These are phyloP conservation scores for Allodekkera sacchari DNA, from an alignment of 805 yeast genomes.

Conservation along the genomic window DNA sequence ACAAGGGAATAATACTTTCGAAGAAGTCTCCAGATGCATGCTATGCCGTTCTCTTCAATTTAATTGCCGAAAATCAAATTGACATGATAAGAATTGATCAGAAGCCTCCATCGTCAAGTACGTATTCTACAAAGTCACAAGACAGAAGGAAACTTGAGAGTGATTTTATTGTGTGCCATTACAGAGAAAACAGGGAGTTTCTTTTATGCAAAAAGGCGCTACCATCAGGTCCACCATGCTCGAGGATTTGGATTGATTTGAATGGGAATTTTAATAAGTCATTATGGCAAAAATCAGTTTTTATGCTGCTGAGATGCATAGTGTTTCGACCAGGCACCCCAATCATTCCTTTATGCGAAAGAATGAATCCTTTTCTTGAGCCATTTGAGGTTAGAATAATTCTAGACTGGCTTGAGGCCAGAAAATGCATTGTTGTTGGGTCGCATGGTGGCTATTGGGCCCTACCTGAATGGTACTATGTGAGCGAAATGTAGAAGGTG, in stretches of 20 bases:
- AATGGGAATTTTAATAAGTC: constrained; percentile 47
- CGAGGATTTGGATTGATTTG: constrained; percentile 65
- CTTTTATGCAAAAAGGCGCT: constrained; percentile 27
- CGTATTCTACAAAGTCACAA: constrained; percentile 69
- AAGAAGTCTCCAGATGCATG: constrained; percentile 53
- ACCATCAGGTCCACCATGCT: constrained; percentile 55
- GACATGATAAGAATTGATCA: constrained; percentile 48
- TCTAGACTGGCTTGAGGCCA: constrained; percentile 37
- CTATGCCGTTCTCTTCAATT: constrained; percentile 53
- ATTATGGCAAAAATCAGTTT: constrained; percentile 53
- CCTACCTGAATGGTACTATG: constrained; percentile 34
- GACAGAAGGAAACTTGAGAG: constrained; percentile 61
- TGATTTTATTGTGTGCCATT: constrained; percentile 41
- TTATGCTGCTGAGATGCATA: constrained; percentile 36
- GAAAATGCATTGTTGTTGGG: constrained; percentile 28
- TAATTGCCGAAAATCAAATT: constrained; percentile 35
- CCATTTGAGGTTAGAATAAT: constrained; percentile 29
- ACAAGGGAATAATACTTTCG: constrained; percentile 48
- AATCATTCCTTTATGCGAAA: constrained; percentile 13
- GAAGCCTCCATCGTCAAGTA: constrained; percentile 37
- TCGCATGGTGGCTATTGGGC: constrained; percentile 35
- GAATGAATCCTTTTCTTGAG: constrained; percentile 25
- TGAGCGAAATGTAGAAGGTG: constrained; percentile 1
- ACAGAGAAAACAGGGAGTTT: constrained; percentile 4
- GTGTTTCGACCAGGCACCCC: constrained; percentile 50